Evolutionary conservation across 306 rosid genomes (phyloP).

Genomic region (Corylus avellana): DNA sequence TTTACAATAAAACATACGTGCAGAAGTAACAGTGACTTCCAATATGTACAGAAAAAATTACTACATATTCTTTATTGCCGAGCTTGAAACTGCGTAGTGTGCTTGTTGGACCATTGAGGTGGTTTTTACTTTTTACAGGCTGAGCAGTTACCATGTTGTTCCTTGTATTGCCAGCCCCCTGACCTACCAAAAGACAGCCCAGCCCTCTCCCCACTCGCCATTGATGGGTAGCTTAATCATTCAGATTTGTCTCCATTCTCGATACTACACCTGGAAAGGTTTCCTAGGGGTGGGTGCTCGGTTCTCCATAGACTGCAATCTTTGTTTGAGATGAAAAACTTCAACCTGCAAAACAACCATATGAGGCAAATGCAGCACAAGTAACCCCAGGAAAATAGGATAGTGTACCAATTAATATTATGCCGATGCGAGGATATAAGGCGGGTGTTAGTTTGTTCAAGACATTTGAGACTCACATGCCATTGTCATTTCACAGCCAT

Average conservation of each 20-base stretch:
- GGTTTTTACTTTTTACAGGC: not conserved
- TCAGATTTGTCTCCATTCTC: not conserved
- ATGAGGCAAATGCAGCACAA: not conserved
- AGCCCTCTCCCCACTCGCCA: not conserved
- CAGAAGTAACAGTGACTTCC: not conserved
- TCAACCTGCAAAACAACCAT: slow-evolving; percentile 61
- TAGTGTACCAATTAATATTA: not conserved
- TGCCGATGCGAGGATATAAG: not conserved
- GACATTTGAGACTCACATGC: not conserved
- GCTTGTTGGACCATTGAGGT: not conserved
- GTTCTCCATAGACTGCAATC: slow-evolving; percentile 89
- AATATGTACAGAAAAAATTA: slow-evolving; percentile 20
- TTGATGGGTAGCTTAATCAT: not conserved
- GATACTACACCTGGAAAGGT: slow-evolving; percentile 67
- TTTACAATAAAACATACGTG: not conserved
- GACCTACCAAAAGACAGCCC: not conserved
- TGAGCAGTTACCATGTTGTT: not conserved
- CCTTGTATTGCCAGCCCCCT: not conserved
- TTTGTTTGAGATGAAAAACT: slow-evolving; percentile 93
- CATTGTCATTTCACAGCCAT: not conserved
- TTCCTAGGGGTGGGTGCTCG: slow-evolving; percentile 90
- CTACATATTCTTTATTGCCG: not conserved
- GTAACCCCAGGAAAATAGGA: not conserved
- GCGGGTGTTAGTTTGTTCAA: not conserved
- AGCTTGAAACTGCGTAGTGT: not conserved